Evolutionary conservation across 805 yeast species (phyloP), one percentile per base, ranked within the genome.

Genomic region (Pichia insulana): DNA sequence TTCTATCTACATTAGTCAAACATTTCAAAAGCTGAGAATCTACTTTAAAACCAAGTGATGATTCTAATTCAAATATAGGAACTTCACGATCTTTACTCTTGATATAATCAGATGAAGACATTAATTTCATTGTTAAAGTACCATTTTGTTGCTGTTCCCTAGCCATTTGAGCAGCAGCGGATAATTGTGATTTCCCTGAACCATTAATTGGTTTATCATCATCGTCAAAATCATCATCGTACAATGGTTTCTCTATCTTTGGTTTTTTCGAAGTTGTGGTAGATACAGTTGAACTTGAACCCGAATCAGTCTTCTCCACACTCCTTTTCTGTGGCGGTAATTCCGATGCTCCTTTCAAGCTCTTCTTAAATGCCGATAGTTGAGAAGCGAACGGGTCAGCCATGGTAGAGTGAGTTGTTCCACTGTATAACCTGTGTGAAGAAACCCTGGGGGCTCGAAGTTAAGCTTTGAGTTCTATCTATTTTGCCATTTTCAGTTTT

Each of bases 31-130:
- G 66, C 37, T 83, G 81, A 7, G 67, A 61, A 41, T 75, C 75
- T 13, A 84, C 74, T 40, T 74, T 78, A 22, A 72, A 71, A 20
- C 76, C 77, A 48, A 92, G 63, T 54, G 85, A 81, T 34, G 76
- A 72, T 54, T 79, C 78, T 36, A 90, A 63, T 43, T 81, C 83
- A 6, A 76, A 62, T 1, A 89, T 79, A 0, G 96, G 87, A 5
- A 39, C 42, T 8, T 45, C 48, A 19, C 70, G 62, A 50, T 85
- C 95, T 43, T 76, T 71, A 38, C 65, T 50, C 56, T 87, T 89
- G 47, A 92, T 79, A 58, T 78, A 84, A 58, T 92, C 97, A 16
- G 92, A 92, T 1, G 97, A 97, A 58, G 88, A 76, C 55, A 86
- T 80, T 41, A 92, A 70, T 58, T 87, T 86, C 4, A 97, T 89